Percentiles rank a stretch among this genome's conserved stretches.
Evolutionary conservation across 352 stramenopile species (phyloP).

Genomic region (Pythium brassicae): DNA sequence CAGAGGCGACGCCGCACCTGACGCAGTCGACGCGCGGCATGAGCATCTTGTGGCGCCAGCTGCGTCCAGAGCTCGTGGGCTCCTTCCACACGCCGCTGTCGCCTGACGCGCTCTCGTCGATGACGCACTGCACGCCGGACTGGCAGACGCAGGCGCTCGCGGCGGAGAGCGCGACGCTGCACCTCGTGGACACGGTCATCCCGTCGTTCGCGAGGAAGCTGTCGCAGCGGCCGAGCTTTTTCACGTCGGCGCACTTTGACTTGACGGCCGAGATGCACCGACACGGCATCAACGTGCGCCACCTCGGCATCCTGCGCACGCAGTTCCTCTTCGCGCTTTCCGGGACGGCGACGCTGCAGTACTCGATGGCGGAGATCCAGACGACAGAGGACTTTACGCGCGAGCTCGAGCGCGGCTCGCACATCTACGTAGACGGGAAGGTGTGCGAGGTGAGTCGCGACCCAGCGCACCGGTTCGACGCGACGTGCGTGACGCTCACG

Average conservation of each 20-base stretch:
- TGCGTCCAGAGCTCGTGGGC: slow-evolving; percentile 84
- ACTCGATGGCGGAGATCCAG: slow-evolving; percentile 70
- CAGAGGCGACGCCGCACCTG: slow-evolving; percentile 72
- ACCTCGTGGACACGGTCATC: slow-evolving; percentile 73
- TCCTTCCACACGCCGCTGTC: slow-evolving; percentile 52
- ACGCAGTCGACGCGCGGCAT: slow-evolving; percentile 72
- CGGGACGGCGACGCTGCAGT: slow-evolving; percentile 77
- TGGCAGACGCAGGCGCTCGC: slow-evolving; percentile 70
- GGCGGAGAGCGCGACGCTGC: slow-evolving; percentile 66
- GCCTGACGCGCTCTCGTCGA: slow-evolving; percentile 75
- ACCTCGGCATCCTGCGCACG: slow-evolving; percentile 78
- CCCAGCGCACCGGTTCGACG: slow-evolving; percentile 41
- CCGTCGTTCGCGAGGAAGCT: slow-evolving; percentile 79
- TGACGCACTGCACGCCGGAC: slow-evolving; percentile 86
- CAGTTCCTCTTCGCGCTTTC: slow-evolving; percentile 77
- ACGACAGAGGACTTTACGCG: slow-evolving; percentile 80
- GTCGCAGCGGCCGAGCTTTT: slow-evolving; percentile 53
- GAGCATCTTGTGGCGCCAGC: slow-evolving; percentile 90
- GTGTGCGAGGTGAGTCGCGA: slow-evolving; percentile 41
- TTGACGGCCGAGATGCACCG: slow-evolving; percentile 83
- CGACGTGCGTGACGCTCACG: slow-evolving; percentile 57
- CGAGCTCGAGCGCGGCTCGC: slow-evolving; percentile 70
- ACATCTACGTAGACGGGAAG: slow-evolving; percentile 53
- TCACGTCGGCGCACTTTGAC: slow-evolving; percentile 38
- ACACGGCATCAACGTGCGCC: slow-evolving; percentile 88